Conservation (phyloP, 2,329 filamentous ascomycete genomes). For the Paraconiothyrium sp. region DNA sequence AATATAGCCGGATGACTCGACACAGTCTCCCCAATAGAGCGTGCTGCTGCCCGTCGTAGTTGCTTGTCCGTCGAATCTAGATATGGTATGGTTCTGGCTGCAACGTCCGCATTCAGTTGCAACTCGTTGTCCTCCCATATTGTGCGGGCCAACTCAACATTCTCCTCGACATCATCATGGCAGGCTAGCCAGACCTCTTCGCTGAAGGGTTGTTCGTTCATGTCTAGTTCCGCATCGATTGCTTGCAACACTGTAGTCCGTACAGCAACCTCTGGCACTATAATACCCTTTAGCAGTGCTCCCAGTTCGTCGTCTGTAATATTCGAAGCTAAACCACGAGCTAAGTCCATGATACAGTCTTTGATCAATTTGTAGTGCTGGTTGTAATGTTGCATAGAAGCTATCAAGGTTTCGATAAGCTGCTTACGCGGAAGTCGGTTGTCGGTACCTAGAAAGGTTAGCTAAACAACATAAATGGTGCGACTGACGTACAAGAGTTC, state of each 20-base stretch:
- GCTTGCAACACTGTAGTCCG: slow-evolving; percentile 86
- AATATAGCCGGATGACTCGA: slow-evolving; percentile 68
- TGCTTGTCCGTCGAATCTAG: slow-evolving; percentile 82
- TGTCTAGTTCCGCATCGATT: slow-evolving; percentile 89
- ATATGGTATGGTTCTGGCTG: slow-evolving; percentile 77
- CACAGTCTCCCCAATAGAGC: slow-evolving; percentile 80
- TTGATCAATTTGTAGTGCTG: slow-evolving; percentile 96
- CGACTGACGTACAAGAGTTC: slow-evolving; percentile 66
- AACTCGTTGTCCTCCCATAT: slow-evolving; percentile 97
- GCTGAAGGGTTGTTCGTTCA: slow-evolving; percentile 85
- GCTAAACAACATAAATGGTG: slow-evolving; percentile 10
- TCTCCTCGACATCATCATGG: slow-evolving; percentile 90
- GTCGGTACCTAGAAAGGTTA: slow-evolving; percentile 65
- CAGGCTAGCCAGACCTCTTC: slow-evolving; percentile 93
- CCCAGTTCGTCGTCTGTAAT: slow-evolving; percentile 77
- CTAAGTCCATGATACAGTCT: slow-evolving; percentile 88
- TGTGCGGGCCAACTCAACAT: slow-evolving; percentile 80
- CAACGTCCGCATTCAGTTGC: slow-evolving; percentile 70
- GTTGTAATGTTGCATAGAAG: slow-evolving; percentile 85
- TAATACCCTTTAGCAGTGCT: slow-evolving; percentile 79
- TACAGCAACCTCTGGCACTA: slow-evolving; percentile 81
- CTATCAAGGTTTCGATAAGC: slow-evolving; percentile 75
- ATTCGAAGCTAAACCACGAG: slow-evolving; percentile 83
- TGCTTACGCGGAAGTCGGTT: slow-evolving; percentile 78
- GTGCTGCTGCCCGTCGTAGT: slow-evolving; percentile 82